phyloP scores from a whole-genome alignment of 352 stramenopile genomes.

The Globisporangium echinulatum region DNA sequence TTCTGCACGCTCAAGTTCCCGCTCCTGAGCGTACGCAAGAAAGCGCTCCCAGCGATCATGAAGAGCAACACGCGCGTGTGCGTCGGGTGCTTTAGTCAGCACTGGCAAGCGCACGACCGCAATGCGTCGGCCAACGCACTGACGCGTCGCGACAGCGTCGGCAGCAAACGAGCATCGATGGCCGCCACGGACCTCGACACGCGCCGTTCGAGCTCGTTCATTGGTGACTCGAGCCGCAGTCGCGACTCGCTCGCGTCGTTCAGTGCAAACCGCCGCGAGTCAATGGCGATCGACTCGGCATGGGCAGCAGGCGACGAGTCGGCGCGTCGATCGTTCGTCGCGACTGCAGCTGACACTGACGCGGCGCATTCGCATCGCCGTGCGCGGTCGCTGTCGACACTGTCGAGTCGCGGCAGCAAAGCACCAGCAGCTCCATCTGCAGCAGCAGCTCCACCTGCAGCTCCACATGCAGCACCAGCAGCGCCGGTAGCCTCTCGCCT shows the following conservation, averaged over 20 bases:
- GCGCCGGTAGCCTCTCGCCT: conserved; percentile 6
- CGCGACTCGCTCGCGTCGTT: conserved; percentile 13
- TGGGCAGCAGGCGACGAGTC: conserved; percentile 16
- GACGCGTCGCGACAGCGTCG: neutral
- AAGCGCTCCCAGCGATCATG: conserved; percentile 29
- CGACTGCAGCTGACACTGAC: neutral
- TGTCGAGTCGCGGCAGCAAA: too few relatives aligned
- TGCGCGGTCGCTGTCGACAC: neutral
- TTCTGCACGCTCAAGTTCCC: conserved; percentile 61
- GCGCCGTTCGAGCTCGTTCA: neutral
- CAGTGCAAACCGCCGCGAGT: conserved; percentile 16
- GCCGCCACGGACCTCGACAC: conserved; percentile 5
- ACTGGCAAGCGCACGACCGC: conserved; percentile 31
- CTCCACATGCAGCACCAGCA: too few relatives aligned
- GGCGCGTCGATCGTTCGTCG: conserved; percentile 19
- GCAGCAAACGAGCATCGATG: conserved; percentile 9
- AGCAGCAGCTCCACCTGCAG: too few relatives aligned
- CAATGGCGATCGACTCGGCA: conserved; percentile 26
- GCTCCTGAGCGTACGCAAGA: conserved; percentile 29
- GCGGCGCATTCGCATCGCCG: too few relatives aligned
- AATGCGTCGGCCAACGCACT: conserved; percentile 1
- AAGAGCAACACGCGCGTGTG: conserved; percentile 58
- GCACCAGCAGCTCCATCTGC: neutral
- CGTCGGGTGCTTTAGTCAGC: conserved; percentile 34
- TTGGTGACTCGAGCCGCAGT: conserved; percentile 14